phyloP scores from a whole-genome alignment of 2,329 filamentous ascomycete species.

The Phoma sp. region DNA sequence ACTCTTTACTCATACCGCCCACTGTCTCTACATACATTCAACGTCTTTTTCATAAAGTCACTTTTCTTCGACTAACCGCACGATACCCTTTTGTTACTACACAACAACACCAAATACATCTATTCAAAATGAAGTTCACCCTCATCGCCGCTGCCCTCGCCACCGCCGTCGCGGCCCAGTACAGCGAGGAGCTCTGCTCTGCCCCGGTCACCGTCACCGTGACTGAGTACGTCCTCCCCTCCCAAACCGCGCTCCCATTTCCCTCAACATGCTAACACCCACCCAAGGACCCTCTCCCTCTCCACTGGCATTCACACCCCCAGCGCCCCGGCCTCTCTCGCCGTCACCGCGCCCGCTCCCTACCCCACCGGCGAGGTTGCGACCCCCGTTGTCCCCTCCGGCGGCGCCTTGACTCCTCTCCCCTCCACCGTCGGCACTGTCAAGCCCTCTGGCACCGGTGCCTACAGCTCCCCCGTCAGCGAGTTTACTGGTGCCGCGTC shows the following conservation, averaged over 20 bases:
- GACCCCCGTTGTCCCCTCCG: conserved; percentile 24
- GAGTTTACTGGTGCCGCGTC: conserved; percentile 44
- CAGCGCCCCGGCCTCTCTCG: conserved; percentile 24
- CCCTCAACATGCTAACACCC: conserved; percentile 4
- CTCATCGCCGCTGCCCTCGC: conserved; percentile 34
- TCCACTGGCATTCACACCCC: conserved; percentile 29
- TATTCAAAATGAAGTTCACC: conserved; percentile 39
- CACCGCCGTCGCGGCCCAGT: conserved; percentile 32
- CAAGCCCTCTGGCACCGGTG: conserved; percentile 29
- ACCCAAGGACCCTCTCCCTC: conserved; percentile 18
- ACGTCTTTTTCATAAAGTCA: too few relatives aligned
- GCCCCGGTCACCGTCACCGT: conserved; percentile 34
- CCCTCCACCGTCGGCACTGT: conserved; percentile 23
- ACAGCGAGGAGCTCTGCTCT: conserved; percentile 30
- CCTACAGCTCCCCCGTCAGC: conserved; percentile 26
- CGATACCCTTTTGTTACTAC: conserved; percentile 10
- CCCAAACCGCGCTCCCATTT: too few relatives aligned
- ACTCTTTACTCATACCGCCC: conserved; percentile 6
- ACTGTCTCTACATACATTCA: neutral
- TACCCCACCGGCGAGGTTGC: conserved; percentile 33
- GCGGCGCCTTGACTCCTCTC: conserved; percentile 13
- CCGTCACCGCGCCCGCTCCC: conserved; percentile 29
- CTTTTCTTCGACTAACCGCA: neutral
- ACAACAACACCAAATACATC: conserved; percentile 1
- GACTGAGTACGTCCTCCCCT: conserved; percentile 29